Evolutionary conservation across 441 rosid species (phyloP).

Genomic region (Eruca vesicaria): DNA sequence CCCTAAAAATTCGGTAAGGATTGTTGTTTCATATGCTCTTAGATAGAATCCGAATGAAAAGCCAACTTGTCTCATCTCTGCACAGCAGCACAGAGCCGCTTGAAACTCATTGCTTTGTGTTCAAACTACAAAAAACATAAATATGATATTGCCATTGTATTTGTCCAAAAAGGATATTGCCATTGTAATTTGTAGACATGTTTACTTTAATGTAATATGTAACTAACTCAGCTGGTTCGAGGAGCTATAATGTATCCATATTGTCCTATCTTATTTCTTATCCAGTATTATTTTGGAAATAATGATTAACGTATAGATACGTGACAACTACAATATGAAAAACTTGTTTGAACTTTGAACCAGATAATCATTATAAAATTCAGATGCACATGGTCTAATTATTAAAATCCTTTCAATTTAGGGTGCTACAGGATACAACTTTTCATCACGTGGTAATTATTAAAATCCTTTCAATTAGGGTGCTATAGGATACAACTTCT

Average conservation of each 20-base stretch:
- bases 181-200: neutral
- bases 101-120: too few relatives aligned
- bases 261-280: neutral
- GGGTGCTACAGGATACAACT: slow-evolving; percentile 12
- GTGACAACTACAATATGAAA: neutral
- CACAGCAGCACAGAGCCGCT: too few relatives aligned
- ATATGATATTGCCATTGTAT: too few relatives aligned
- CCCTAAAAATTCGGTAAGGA: too few relatives aligned
- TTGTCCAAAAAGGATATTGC: too few relatives aligned
- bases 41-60: too few relatives aligned
- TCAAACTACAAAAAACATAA: too few relatives aligned
- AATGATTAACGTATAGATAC: neutral
- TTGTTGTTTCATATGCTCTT: too few relatives aligned
- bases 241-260: neutral
- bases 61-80: too few relatives aligned
- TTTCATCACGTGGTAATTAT: slow-evolving; percentile 26
- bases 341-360: neutral
- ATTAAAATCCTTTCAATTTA: slow-evolving; percentile 19
- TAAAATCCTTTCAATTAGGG: slow-evolving; percentile 15
- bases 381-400: slow-evolving; percentile 22
- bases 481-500: slow-evolving; percentile 15
- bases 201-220: neutral
- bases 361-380: neutral
- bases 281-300: neutral
- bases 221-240: neutral